Evolutionary conservation across 2,329 filamentous ascomycete species (phyloP).

Genomic region (Truncatella angustata): DNA sequence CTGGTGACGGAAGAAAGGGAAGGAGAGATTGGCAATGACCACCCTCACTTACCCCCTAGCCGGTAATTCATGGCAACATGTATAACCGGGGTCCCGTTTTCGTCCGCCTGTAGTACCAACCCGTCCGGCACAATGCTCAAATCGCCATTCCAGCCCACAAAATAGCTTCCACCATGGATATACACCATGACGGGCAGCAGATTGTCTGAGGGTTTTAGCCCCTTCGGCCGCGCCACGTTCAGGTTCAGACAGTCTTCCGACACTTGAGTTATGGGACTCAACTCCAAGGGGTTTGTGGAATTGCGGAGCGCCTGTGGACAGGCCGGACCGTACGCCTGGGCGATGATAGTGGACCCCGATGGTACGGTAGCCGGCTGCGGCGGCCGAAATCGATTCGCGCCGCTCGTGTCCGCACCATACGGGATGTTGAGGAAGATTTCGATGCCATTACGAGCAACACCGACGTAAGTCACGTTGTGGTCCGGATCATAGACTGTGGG

Average conservation of each 20-base stretch:
- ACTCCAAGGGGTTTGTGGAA: conserved; percentile 27
- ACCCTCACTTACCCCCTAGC: background rate
- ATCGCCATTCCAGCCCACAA: background rate
- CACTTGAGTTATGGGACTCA: background rate
- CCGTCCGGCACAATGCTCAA: background rate
- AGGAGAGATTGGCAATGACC: too few relatives aligned
- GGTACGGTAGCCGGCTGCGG: conserved; percentile 28
- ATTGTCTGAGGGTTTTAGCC: conserved; percentile 13
- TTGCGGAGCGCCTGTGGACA: conserved; percentile 40
- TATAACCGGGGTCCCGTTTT: background rate
- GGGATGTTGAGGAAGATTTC: conserved; percentile 47
- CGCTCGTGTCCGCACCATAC: conserved; percentile 45
- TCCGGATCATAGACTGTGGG: conserved; percentile 9
- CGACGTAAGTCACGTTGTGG: conserved; percentile 37
- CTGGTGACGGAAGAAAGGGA: too few relatives aligned
- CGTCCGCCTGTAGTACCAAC: background rate
- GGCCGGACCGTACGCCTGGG: conserved; percentile 37
- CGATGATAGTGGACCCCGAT: conserved; percentile 33
- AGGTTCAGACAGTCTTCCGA: background rate
- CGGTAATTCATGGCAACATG: background rate
- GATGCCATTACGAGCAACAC: conserved; percentile 40
- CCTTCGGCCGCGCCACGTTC: conserved; percentile 25
- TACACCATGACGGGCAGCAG: conserved; percentile 23
- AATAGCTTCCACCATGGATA: conserved; percentile 17
- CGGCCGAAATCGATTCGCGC: too few relatives aligned